Conservation (phyloP, 805 yeast genomes). For the Kregervanrija fluxuum region DNA sequence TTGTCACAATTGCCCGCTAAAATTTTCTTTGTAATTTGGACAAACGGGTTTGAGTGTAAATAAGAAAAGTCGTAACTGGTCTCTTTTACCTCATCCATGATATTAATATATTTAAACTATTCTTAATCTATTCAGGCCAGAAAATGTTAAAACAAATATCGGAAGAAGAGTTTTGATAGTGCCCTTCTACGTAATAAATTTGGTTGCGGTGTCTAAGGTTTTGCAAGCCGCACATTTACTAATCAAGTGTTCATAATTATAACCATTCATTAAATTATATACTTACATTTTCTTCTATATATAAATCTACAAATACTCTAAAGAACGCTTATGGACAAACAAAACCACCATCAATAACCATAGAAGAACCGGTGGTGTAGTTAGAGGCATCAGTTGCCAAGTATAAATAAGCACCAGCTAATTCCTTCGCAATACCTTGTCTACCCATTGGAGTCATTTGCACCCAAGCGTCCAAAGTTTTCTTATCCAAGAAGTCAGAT, state of each 20-base stretch:
- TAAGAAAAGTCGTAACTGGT: conserved; percentile 14
- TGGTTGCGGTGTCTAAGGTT: too few relatives aligned
- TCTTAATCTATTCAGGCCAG: not conserved
- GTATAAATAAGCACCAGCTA: conserved; percentile 46
- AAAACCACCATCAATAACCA: conserved; percentile 44
- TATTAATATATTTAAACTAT: not conserved
- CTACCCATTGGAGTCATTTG: conserved; percentile 39
- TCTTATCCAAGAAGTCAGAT: conserved; percentile 24
- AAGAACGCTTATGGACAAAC: conserved; percentile 7
- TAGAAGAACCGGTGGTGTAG: conserved; percentile 44
- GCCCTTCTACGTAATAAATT: too few relatives aligned
- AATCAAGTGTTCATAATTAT: too few relatives aligned
- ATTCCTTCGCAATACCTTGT: conserved; percentile 43
- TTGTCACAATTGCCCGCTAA: conserved; percentile 2
- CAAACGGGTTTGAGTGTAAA: conserved; percentile 20
- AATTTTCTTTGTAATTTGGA: conserved; percentile 20
- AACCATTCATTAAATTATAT: too few relatives aligned
- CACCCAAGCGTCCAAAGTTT: conserved; percentile 25
- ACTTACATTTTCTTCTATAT: too few relatives aligned
- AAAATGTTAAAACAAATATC: too few relatives aligned
- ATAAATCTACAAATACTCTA: too few relatives aligned
- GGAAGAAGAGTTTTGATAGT: too few relatives aligned
- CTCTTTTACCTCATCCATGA: conserved; percentile 10
- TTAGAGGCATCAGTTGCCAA: conserved; percentile 40
- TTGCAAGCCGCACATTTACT: too few relatives aligned